Base-by-base conservation (phyloP, 139 green algal genomes). In the Pedinophyceae sp. region DNA sequence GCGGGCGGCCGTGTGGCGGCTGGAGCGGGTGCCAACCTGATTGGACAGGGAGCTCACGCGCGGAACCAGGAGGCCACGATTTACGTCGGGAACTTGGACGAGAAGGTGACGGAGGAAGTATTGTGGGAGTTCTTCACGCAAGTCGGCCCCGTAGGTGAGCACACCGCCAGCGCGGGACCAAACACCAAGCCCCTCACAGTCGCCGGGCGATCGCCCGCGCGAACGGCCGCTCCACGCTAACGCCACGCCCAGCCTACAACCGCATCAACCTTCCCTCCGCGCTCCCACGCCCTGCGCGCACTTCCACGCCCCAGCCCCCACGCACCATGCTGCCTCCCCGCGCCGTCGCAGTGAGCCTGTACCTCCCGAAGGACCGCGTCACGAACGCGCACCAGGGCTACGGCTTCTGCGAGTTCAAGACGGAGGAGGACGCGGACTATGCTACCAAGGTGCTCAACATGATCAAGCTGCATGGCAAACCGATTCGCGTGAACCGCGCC, bases 101-200 rank as follows among this genome's bases (percentile, higher is more conserved):
- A 71, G 50, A 74, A 93, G 79, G 72, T 89, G n/a, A 78, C 81
- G 5, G 90, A 98, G 63, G 89, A 96, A 70, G 58, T 98, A 0
- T 59, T 98, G 0, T 98, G 90, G 90, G 90, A 98, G 75, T 72
- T 98, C 3, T 96, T 94, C 57, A 76, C 87, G n/a, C 91, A 98
- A 62, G 81, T 70, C 16, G 90, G 91, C 2, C 89, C 91, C 13
- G 82, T 98, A 13, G 79, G 84, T 92, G 27, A 60, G 84, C 50
- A 1, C 0, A 26, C 24, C 7, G 26, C 23, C 25, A 64, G n/a
- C n/a, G n/a, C n/a, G n/a, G n/a, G n/a, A n/a, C n/a, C n/a, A n/a
- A n/a, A n/a, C n/a, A n/a, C 18, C 18, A 48, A 19, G 40, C 19
- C 18, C 18, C 40, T 20, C 18, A 19, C 18, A 48, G 40, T 19